Percentiles rank a stretch among this genome's conserved stretches.
These are phyloP conservation scores for Pichia sp. DNA, from an alignment of 1,139 yeast genomes.

Conservation along the genomic window DNA sequence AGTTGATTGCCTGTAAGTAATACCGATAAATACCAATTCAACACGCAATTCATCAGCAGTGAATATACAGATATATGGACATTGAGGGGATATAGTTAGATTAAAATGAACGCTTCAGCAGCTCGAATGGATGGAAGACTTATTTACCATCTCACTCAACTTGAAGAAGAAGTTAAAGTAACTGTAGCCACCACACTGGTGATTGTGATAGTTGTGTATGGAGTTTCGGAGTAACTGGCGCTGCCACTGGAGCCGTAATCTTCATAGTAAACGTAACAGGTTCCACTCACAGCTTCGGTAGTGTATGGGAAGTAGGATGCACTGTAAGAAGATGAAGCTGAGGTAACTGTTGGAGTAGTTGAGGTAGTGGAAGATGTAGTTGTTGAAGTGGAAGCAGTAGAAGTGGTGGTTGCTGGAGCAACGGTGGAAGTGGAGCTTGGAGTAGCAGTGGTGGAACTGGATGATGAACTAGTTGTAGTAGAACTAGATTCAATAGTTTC, in stretches of 20 bases:
- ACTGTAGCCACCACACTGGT: slow-evolving; percentile 34
- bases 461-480: neutral
- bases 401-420: neutral
- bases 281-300: slow-evolving; percentile 30
- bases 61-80: too few species aligned
- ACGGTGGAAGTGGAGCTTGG: slow-evolving; percentile 6
- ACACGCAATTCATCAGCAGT: neutral
- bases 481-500: slow-evolving; percentile 5
- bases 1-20: neutral
- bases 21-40: neutral
- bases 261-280: slow-evolving; percentile 35
- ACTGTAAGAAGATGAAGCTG: slow-evolving; percentile 4
- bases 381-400: slow-evolving; percentile 1
- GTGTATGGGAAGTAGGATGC: slow-evolving; percentile 30
- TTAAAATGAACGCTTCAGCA: too few species aligned
- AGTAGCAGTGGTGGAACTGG: slow-evolving; percentile 5
- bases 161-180: slow-evolving; percentile 20
- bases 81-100: neutral
- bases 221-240: slow-evolving; percentile 26
- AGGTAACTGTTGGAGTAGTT: neutral
- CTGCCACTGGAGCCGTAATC: slow-evolving; percentile 28
- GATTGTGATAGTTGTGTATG: slow-evolving; percentile 32
- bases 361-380: slow-evolving; percentile 4
- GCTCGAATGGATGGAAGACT: too few species aligned
- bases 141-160: neutral